Evolutionary conservation across 352 stramenopile species (phyloP).

Genomic region (Phytopythium chamaehyphon): DNA sequence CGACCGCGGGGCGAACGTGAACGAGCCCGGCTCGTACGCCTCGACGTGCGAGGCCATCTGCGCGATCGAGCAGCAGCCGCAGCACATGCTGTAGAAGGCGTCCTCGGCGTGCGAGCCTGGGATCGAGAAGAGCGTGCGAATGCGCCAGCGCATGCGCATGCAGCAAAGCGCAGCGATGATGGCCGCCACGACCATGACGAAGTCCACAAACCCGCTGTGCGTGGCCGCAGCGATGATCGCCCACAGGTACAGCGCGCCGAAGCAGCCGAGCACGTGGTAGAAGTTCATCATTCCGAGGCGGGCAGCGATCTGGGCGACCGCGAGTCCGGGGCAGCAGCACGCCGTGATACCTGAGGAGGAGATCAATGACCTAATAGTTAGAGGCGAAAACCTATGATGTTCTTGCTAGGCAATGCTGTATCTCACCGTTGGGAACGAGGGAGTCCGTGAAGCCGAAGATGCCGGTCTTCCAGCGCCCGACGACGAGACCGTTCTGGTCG

Average conservation of each 20-base stretch:
- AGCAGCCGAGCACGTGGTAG: conserved; percentile 45
- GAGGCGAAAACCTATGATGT: too few relatives aligned
- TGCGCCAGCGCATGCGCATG: conserved; percentile 48
- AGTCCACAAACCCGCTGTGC: conserved; percentile 38
- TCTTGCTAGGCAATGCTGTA: too few relatives aligned
- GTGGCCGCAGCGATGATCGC: conserved; percentile 29
- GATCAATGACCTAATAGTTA: neutral
- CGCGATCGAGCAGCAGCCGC: conserved; percentile 69
- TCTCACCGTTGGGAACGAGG: conserved; percentile 59
- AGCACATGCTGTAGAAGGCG: conserved; percentile 40
- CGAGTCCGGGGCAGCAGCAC: conserved; percentile 57
- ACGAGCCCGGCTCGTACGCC: conserved; percentile 66
- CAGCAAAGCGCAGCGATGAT: conserved; percentile 36
- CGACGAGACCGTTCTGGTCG: conserved; percentile 68
- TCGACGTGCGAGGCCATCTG: conserved; percentile 81
- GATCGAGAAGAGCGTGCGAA: conserved; percentile 60
- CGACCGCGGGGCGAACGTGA: conserved; percentile 50
- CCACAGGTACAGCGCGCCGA: conserved; percentile 47
- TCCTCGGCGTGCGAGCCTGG: conserved; percentile 57
- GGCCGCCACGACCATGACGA: conserved; percentile 34
- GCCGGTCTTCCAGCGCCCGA: conserved; percentile 71
- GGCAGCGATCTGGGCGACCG: conserved; percentile 56
- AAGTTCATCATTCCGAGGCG: conserved; percentile 58
- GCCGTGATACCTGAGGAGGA: conserved; percentile 47
- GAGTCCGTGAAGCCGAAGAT: conserved; percentile 67